A percentile compares a stretch with the other conserved stretches of the same genome.
These are phyloP conservation scores for Ramularia endophylla DNA, from an alignment of 2,329 filamentous ascomycete genomes.

Conservation along the genomic window DNA sequence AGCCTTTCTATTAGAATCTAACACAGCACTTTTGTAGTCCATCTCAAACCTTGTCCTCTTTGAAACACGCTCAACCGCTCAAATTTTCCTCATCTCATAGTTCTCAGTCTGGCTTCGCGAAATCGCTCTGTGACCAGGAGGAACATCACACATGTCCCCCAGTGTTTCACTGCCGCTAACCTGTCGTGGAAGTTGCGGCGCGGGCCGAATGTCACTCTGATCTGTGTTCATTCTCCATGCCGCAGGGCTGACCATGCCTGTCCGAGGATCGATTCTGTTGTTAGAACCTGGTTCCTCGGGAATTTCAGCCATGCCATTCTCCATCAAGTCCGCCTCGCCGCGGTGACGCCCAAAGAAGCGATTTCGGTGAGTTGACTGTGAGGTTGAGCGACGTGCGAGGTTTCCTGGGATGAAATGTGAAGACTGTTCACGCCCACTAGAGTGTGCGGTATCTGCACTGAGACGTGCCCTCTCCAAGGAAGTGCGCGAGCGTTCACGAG, in stretches of 20 bases:
- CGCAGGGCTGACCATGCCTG: conserved; percentile 26
- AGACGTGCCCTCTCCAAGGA: conserved; percentile 15
- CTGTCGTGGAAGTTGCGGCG: conserved; percentile 15
- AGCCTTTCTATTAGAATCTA: no score
- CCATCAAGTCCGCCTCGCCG: conserved; percentile 26
- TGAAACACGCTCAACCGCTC: background rate
- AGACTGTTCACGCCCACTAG: conserved; percentile 21
- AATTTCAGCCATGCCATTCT: conserved; percentile 33
- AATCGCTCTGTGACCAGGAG: conserved; percentile 14
- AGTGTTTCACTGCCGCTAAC: conserved; percentile 15
- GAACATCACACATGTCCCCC: conserved; percentile 12
- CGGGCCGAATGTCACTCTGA: conserved; percentile 23
- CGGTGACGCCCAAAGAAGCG: conserved; percentile 54
- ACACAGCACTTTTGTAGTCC: no score
- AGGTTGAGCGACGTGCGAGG: conserved; percentile 27
- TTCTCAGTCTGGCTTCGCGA: conserved; percentile 25
- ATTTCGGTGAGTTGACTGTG: conserved; percentile 48
- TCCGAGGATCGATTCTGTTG: conserved; percentile 27
- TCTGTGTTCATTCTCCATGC: conserved; percentile 28
- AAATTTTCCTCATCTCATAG: conserved; percentile 9
- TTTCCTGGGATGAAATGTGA: conserved; percentile 17
- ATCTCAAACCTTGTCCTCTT: background rate
- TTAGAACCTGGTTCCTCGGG: conserved; percentile 25
- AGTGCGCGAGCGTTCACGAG: conserved; percentile 27
- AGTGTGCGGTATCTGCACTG: conserved; percentile 24